A percentile compares a stretch with the other conserved stretches of the same genome.
Conservation (phyloP, 768 basidiomycete genomes). For the Crassisporium funariophilum region DNA sequence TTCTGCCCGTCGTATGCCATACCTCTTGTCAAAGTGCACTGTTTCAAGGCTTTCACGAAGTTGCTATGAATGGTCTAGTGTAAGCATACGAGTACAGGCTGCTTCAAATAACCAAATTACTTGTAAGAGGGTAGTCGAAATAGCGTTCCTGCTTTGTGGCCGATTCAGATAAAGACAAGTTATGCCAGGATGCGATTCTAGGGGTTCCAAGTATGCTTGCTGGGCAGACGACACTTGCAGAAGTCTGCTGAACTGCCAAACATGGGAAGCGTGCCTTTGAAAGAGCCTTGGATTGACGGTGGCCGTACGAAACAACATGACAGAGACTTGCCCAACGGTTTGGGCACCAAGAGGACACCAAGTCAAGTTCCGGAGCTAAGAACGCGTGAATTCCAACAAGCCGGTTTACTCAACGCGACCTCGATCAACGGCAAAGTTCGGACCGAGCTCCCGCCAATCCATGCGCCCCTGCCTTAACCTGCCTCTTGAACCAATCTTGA, state of each 20-base stretch:
- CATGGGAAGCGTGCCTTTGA: background rate
- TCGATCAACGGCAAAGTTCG: too few relatives aligned
- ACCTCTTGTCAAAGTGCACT: conserved; percentile 71
- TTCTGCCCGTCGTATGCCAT: conserved; percentile 8
- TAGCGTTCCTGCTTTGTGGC: conserved; percentile 85
- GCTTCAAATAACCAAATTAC: conserved; percentile 35
- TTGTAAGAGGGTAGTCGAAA: conserved; percentile 71
- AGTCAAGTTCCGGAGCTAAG: too few relatives aligned
- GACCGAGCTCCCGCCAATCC: too few relatives aligned
- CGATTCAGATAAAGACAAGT: conserved; percentile 78
- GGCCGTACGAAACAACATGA: background rate
- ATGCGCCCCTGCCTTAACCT: too few relatives aligned
- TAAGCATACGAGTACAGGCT: background rate
- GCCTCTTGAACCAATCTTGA: too few relatives aligned
- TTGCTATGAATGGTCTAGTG: conserved; percentile 50
- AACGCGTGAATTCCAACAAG: too few relatives aligned
- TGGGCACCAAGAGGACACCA: too few relatives aligned
- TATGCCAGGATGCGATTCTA: conserved; percentile 61
- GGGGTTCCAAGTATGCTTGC: conserved; percentile 52
- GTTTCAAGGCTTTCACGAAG: conserved; percentile 67
- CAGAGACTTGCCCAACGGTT: too few relatives aligned
- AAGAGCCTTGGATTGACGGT: background rate
- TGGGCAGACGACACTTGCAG: conserved; percentile 21
- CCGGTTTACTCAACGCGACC: too few relatives aligned
- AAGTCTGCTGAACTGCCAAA: conserved; percentile 11